Conservation (phyloP, 2,329 filamentous ascomycete species). For the Curvularia lunata region DNA sequence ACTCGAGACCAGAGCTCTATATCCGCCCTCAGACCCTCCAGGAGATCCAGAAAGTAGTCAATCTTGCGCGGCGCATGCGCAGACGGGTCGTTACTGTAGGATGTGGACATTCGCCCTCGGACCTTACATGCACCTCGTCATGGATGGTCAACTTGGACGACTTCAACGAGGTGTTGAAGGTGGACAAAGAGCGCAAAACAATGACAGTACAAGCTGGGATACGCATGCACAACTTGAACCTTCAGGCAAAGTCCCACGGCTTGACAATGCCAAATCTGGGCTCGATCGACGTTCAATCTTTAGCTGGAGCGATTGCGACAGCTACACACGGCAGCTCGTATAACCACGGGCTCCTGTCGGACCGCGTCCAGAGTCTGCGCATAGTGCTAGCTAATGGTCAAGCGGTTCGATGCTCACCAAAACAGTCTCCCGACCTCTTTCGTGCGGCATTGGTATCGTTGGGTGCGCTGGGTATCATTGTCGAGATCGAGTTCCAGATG, state of each 20-base stretch:
- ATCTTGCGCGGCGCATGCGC: constrained; percentile 79
- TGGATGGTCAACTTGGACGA: constrained; percentile 96
- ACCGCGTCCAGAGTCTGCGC: constrained; percentile 74
- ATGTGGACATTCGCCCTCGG: constrained; percentile 88
- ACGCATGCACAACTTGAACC: constrained; percentile 75
- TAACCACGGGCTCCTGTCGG: constrained; percentile 81
- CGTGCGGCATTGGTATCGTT: constrained; percentile 85
- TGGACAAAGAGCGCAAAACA: constrained; percentile 69
- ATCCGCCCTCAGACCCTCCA: constrained; percentile 78
- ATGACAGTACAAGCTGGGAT: constrained; percentile 90
- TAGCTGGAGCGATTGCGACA: constrained; percentile 90
- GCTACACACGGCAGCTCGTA: constrained; percentile 92
- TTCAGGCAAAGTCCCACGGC: constrained; percentile 73
- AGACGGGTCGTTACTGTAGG: constrained; percentile 86
- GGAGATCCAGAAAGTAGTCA: constrained; percentile 84
- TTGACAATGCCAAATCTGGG: constrained; percentile 90
- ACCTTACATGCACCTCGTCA: constrained; percentile 88
- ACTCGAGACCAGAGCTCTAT: constrained; percentile 87
- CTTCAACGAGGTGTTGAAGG: constrained; percentile 72
- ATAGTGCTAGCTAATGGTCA: constrained; percentile 84
- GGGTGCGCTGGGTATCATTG: constrained; percentile 88
- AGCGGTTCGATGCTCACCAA: constrained; percentile 70
- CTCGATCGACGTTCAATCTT: constrained; percentile 92
- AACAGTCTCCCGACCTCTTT: constrained; percentile 79
- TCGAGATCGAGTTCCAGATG: constrained; percentile 84